Evolutionary conservation across 2,329 filamentous ascomycete genomes (phyloP), one percentile per base, ranked within the genome.

Genomic region (Tolypocladium ovalisporum): DNA sequence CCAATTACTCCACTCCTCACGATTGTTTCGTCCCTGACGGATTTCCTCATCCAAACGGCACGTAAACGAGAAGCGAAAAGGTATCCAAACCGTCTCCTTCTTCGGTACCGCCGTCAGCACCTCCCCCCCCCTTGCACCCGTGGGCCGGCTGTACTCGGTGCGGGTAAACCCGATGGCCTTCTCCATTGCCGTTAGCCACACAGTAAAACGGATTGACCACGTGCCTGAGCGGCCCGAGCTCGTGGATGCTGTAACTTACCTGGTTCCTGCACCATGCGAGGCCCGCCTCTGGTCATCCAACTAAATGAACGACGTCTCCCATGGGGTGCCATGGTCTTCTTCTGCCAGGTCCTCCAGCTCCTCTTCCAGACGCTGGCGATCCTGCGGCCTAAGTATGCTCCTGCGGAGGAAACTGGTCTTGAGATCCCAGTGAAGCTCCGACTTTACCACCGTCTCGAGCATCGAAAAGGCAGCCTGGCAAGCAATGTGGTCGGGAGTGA

Each of bases 351-450:
- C 79, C 2, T 71, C 70, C 55, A 79, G 67, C 63, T 78, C 76
- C 2, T 75, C 66, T 55, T 78, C 73, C 0, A 80, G 72, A 60
- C 77, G 64, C 66, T 82, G 75, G 32, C 79, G 77, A 62, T 82
- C 79, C 59, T 82, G 79, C 54, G 81, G 71, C 70, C 76, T 79
- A 32, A 79, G 66, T 56, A 71, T 75, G 2, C 79, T 79, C 24
- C 71, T 71, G 4, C 77, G 72, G 7, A 80, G 64, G 60, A 79
- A 80, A 57, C 79, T 73, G 9, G 71, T 76, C 19, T 74, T 66
- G 15, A 86, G 66, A 56, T 85, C 80, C 83, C 83, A 86, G 4
- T 76, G 80, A 2, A 85, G 69, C 5, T 72, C 72, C 24, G 35
- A 42, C 1, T 71, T 69, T 8, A 67, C 65, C 6, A 60, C 62